phyloP scores from a whole-genome alignment of 495 filamentous ascomycete genomes.

The Thozetella sp. region DNA sequence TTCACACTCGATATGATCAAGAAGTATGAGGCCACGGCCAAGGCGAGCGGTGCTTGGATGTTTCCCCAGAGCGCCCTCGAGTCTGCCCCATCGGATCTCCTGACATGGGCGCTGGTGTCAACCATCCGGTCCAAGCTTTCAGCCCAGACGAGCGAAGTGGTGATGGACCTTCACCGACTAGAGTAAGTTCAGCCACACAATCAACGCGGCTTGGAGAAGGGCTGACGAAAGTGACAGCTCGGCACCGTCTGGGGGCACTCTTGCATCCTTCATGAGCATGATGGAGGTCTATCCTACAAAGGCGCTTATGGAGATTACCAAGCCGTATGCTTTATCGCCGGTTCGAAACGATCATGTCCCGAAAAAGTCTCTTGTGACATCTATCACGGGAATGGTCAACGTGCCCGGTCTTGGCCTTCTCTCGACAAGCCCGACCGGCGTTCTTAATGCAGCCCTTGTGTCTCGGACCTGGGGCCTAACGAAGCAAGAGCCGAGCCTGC shows the following conservation, averaged over 20 bases:
- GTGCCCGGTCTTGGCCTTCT: conserved; percentile 68
- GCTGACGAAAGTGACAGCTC: conserved; percentile 36
- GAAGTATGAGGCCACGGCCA: conserved; percentile 75
- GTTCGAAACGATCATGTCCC: conserved; percentile 49
- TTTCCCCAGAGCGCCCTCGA: conserved; percentile 81
- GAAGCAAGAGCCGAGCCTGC: conserved; percentile 38
- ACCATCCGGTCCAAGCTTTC: conserved; percentile 60
- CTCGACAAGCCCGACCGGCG: conserved; percentile 54
- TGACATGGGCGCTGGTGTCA: conserved; percentile 68
- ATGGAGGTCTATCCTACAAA: conserved; percentile 58
- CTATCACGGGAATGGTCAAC: conserved; percentile 57
- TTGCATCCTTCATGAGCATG: conserved; percentile 59
- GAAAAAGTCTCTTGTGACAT: conserved; percentile 32
- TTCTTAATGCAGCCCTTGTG: conserved; percentile 65
- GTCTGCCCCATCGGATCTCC: conserved; percentile 74
- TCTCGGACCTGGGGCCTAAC: conserved; percentile 74
- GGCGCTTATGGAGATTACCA: conserved; percentile 51
- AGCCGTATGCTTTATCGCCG: conserved; percentile 67
- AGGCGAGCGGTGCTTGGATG: conserved; percentile 76
- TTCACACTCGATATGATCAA: conserved; percentile 76
- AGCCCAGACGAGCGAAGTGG: conserved; percentile 55
- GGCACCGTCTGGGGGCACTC: conserved; percentile 71
- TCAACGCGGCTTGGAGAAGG: background rate
- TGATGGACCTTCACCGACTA: conserved; percentile 58
- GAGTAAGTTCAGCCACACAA: no score